phyloP scores from a whole-genome alignment of 768 basidiomycete genomes.

The Termitomyces eurrhizus region DNA sequence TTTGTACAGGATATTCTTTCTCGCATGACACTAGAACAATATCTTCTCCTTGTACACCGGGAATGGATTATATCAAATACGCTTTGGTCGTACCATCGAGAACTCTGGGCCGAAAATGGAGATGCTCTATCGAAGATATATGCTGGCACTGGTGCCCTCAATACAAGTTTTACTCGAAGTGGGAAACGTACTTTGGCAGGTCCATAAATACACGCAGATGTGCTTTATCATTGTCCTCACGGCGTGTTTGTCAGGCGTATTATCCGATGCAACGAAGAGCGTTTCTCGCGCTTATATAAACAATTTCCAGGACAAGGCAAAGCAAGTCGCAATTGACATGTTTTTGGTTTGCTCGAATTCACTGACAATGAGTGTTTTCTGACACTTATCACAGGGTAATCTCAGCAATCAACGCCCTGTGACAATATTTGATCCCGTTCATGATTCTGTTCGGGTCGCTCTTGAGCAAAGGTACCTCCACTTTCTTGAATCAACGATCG shows the following conservation, averaged over 20 bases:
- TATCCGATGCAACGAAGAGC: conserved; percentile 96
- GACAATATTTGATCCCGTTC: conserved; percentile 90
- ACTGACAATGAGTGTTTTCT: neutral
- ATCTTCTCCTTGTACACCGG: conserved; percentile 70
- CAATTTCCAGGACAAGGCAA: conserved; percentile 94
- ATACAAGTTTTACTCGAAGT: conserved; percentile 92
- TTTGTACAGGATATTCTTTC: conserved; percentile 96
- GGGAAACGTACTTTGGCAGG: conserved; percentile 93
- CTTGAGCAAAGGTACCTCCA: conserved; percentile 58
- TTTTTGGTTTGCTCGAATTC: conserved; percentile 64
- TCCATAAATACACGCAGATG: conserved; percentile 23
- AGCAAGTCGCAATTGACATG: conserved; percentile 94
- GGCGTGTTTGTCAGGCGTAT: conserved; percentile 49
- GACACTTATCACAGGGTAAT: conserved; percentile 72
- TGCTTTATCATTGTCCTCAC: neutral
- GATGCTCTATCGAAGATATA: conserved; percentile 93
- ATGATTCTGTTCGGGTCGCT: conserved; percentile 76
- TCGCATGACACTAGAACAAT: conserved; percentile 74
- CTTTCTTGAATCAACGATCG: neutral
- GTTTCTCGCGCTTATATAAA: conserved; percentile 96
- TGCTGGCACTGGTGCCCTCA: conserved; percentile 89
- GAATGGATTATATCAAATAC: conserved; percentile 67
- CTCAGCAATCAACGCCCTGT: conserved; percentile 84
- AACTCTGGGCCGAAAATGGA: conserved; percentile 97
- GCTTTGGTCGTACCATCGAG: conserved; percentile 86